These are phyloP conservation scores for Scheffersomyces spartinae DNA, from an alignment of 805 yeast genomes.

Conservation along the genomic window DNA sequence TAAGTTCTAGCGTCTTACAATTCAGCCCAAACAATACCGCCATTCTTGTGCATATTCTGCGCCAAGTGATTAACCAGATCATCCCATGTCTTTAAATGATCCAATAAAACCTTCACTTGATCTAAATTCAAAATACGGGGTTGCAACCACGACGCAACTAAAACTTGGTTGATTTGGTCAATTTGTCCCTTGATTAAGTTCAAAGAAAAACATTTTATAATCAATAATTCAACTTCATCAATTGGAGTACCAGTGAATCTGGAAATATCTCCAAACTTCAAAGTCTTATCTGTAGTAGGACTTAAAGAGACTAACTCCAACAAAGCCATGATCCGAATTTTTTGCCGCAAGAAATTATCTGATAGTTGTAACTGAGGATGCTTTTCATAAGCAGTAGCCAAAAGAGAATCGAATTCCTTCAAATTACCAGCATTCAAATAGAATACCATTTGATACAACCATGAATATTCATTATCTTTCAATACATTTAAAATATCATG, in stretches of 20 bases:
- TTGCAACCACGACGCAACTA: constrained; percentile 88
- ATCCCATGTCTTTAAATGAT: constrained; percentile 71
- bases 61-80: constrained; percentile 55
- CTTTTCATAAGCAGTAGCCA: constrained; percentile 23
- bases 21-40: constrained; percentile 34
- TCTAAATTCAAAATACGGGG: constrained; percentile 80
- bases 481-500: constrained; percentile 67
- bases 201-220: constrained; percentile 82
- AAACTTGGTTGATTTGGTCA: constrained; percentile 72
- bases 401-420: constrained; percentile 42
- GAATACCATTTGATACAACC: constrained; percentile 64
- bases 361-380: constrained; percentile 47
- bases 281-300: constrained; percentile 62
- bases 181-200: constrained; percentile 81
- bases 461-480: constrained; percentile 35
- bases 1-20: too few relatives aligned
- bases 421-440: constrained; percentile 75
- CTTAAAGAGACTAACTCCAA: constrained; percentile 75
- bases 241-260: constrained; percentile 49
- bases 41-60: constrained; percentile 21
- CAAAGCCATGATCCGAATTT: constrained; percentile 84
- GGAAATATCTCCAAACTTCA: constrained; percentile 66
- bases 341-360: constrained; percentile 68
- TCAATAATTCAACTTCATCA: constrained; percentile 78
- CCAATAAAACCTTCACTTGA: constrained; percentile 70